phyloP scores from a whole-genome alignment of 2,329 filamentous ascomycete species.

The Paecilomyces niveus region DNA sequence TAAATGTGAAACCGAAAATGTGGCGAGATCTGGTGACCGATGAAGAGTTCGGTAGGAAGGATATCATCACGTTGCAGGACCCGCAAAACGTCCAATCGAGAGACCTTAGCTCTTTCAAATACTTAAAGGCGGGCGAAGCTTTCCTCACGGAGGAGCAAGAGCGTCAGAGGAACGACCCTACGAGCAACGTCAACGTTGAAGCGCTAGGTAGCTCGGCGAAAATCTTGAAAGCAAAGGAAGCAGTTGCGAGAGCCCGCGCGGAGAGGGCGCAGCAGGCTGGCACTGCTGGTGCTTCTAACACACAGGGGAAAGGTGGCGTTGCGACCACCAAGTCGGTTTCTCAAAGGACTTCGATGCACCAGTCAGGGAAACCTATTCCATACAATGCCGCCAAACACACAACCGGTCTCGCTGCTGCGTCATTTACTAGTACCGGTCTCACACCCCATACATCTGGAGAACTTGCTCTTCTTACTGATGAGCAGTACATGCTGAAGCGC shows the following conservation, averaged over 20 bases:
- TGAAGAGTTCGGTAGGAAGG: conserved; percentile 74
- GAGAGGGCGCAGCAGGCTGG: conserved; percentile 57
- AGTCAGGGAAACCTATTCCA: conserved; percentile 39
- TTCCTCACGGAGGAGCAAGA: conserved; percentile 64
- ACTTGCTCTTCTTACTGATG: conserved; percentile 77
- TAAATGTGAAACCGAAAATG: conserved; percentile 96
- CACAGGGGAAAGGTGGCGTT: conserved; percentile 16
- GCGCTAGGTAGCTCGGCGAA: conserved; percentile 75
- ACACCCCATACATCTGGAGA: conserved; percentile 87
- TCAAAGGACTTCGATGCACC: conserved; percentile 16
- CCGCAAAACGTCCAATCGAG: conserved; percentile 80
- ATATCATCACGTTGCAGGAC: conserved; percentile 94
- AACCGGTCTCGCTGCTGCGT: conserved; percentile 82
- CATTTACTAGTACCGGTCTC: conserved; percentile 89
- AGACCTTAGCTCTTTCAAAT: conserved; percentile 83
- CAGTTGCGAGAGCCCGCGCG: conserved; percentile 80
- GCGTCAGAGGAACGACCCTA: conserved; percentile 51
- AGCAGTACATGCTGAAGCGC: conserved; percentile 94
- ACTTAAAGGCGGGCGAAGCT: conserved; percentile 72
- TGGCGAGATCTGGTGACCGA: conserved; percentile 90
- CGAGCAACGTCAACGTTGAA: conserved; percentile 65
- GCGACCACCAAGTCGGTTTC: conserved; percentile 5
- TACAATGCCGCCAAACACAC: conserved; percentile 88
- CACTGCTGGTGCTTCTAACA: conserved; percentile 40
- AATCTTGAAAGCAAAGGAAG: conserved; percentile 83